Percentiles rank a stretch among this genome's conserved stretches.
These are phyloP conservation scores for Pythium brachiatum DNA, from an alignment of 352 stramenopile species.

Conservation along the genomic window DNA sequence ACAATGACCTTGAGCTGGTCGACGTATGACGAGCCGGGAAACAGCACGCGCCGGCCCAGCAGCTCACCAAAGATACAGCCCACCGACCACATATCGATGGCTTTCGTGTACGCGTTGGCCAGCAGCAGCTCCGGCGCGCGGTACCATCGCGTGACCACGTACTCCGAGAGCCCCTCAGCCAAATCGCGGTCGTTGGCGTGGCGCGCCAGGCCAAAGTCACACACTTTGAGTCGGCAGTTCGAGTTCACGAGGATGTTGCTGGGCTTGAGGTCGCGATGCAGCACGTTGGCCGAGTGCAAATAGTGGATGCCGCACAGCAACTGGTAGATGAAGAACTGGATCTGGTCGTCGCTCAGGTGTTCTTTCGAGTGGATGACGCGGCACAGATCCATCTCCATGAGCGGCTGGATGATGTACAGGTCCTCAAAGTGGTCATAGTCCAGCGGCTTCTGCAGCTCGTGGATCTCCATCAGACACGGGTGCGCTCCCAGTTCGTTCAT, in stretches of 20 bases:
- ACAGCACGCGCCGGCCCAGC: conserved; percentile 85
- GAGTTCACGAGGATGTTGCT: conserved; percentile 97
- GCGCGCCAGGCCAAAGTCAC: conserved; percentile 86
- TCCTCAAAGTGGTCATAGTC: conserved; percentile 93
- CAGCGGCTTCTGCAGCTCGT: conserved; percentile 79
- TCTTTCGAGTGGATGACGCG: conserved; percentile 87
- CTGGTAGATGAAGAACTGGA: conserved; percentile 97
- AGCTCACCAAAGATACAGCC: conserved; percentile 99
- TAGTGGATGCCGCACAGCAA: conserved; percentile 94
- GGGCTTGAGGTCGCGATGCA: conserved; percentile 97
- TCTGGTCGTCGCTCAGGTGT: conserved; percentile 92
- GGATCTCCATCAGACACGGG: conserved; percentile 76
- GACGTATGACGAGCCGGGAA: conserved; percentile 84
- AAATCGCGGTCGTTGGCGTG: conserved; percentile 78
- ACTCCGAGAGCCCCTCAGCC: conserved; percentile 87
- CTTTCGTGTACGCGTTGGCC: conserved; percentile 81
- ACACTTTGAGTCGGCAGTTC: conserved; percentile 87
- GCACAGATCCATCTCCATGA: conserved; percentile 98
- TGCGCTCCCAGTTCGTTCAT: conserved; percentile 83
- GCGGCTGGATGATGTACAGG: conserved; percentile 96
- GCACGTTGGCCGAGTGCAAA: conserved; percentile 93
- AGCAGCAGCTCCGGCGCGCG: conserved; percentile 82
- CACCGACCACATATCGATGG: conserved; percentile 95
- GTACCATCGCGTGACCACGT: conserved; percentile 94
- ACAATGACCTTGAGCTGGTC: conserved; percentile 88